phyloP scores from a whole-genome alignment of 2,329 filamentous ascomycete species.

The Tympanopsis confertula region DNA sequence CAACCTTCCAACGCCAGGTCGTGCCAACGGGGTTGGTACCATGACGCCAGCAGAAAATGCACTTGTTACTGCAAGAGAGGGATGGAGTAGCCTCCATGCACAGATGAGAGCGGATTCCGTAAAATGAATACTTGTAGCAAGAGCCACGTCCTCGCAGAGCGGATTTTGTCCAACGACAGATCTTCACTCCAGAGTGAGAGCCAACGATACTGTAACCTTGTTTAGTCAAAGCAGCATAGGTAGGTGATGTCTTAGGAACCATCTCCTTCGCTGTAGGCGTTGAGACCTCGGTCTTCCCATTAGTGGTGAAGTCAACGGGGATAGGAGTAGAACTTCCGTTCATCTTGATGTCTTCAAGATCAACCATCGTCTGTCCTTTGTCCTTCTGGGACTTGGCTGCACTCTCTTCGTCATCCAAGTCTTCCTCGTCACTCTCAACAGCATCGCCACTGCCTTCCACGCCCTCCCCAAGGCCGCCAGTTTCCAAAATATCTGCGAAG shows the following conservation, averaged over 20 bases:
- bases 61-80: conserved; percentile 93
- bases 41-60: conserved; percentile 97
- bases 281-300: conserved; percentile 27
- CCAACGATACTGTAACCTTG: conserved; percentile 94
- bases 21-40: conserved; percentile 95
- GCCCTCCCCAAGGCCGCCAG: conserved; percentile 47
- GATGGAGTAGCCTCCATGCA: conserved; percentile 98
- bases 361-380: conserved; percentile 29
- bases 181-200: conserved; percentile 91
- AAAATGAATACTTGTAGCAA: conserved; percentile 97
- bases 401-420: conserved; percentile 41
- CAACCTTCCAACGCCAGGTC: conserved; percentile 92
- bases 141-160: conserved; percentile 84
- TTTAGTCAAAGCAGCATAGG: conserved; percentile 79
- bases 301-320: conserved; percentile 78
- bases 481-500: conserved; percentile 50
- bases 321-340: conserved; percentile 32
- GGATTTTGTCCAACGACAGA: conserved; percentile 97
- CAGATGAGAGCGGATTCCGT: conserved; percentile 89
- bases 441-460: conserved; percentile 73
- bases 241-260: conserved; percentile 84
- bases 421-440: conserved; percentile 73
- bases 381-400: conserved; percentile 26
- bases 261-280: conserved; percentile 56
- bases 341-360: conserved; percentile 68